Base-by-base conservation (phyloP, 352 stramenopile species). In the Phytophthora cactorum region DNA sequence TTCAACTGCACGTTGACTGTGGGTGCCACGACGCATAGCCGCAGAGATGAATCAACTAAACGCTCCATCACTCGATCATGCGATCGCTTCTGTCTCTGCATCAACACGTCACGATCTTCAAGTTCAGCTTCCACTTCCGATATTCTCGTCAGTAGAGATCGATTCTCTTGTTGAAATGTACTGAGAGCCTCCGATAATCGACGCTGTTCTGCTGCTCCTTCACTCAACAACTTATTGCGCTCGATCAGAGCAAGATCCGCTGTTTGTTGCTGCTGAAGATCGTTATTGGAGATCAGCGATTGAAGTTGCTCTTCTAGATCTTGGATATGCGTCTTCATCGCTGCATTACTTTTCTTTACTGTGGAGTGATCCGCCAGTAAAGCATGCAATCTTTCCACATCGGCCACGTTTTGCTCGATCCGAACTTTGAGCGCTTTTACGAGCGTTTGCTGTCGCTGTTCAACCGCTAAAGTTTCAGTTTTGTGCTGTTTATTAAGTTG, bases 1-100 rank as follows among this genome's bases (percentile, higher is more conserved):
- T 74, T 83, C 36, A 95, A 57, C 52, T 94, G 84, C 12, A 94
- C 86, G 46, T 94, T 94, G 6, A 94, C 86, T 0, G 86, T 95
- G 3, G 86, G 88, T n/a, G 88, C 86, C 12, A 95, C 84, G 1
- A 94, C 80, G 32, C 86, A 95, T 3, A 95, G 68, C 1, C 88
- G 81, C 17, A 95, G 76, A 11, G 78, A 58, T 0, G 76, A 81
- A 12, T 88, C 74, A 15, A 88, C 14, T 0, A 79, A 66, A 9
- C 74, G 63, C 31, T 83, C 72, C 15, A 90, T 46, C 3, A 73
- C 59, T 28, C 53, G 49, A 2, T 63, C 54, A 39, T 89, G 75
- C 2, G 66, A 60, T 31, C 43, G 47, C 14, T 79, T 74, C 39
- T 83, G 61, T n/a, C 63, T 68, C 17, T 53, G 41, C 25, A 81